Evolutionary conservation across 305 asterid genomes (phyloP).

Genomic region (Fraxinus baroniana): DNA sequence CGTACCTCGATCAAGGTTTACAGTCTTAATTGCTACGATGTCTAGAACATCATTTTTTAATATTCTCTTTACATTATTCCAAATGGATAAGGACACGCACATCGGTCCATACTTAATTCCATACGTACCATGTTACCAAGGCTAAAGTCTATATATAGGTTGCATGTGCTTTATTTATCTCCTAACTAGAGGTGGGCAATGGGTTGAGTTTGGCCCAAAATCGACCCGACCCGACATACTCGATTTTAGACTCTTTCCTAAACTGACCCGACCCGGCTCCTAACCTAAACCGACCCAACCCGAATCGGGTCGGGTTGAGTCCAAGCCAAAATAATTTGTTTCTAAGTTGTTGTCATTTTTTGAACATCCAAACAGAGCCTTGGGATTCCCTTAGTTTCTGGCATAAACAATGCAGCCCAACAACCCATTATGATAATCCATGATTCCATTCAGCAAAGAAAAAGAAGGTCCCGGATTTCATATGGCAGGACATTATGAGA

Average conservation of each 20-base stretch:
- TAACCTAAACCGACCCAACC: too few relatives aligned
- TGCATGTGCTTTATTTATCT: neutral
- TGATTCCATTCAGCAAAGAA: constrained; percentile 38
- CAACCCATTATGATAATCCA: constrained; percentile 37
- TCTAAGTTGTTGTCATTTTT: too few relatives aligned
- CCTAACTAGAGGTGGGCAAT: too few relatives aligned
- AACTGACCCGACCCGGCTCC: too few relatives aligned
- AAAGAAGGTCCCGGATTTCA: constrained; percentile 38
- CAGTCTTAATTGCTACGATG: neutral
- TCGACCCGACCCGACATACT: too few relatives aligned
- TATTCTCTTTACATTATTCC: neutral
- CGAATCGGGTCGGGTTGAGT: too few relatives aligned
- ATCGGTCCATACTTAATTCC: neutral
- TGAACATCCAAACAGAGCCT: too few relatives aligned
- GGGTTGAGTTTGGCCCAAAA: too few relatives aligned
- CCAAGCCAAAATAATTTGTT: too few relatives aligned
- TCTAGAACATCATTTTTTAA: neutral
- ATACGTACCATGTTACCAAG: neutral
- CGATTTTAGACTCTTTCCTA: too few relatives aligned
- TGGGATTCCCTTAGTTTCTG: constrained; percentile 50
- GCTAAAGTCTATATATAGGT: neutral
- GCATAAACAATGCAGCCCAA: constrained; percentile 33
- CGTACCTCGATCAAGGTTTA: neutral
- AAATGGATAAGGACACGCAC: neutral
- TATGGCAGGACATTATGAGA: constrained; percentile 44